These are phyloP conservation scores for Mycena galericulata DNA, from an alignment of 768 basidiomycete genomes.

Conservation along the genomic window DNA sequence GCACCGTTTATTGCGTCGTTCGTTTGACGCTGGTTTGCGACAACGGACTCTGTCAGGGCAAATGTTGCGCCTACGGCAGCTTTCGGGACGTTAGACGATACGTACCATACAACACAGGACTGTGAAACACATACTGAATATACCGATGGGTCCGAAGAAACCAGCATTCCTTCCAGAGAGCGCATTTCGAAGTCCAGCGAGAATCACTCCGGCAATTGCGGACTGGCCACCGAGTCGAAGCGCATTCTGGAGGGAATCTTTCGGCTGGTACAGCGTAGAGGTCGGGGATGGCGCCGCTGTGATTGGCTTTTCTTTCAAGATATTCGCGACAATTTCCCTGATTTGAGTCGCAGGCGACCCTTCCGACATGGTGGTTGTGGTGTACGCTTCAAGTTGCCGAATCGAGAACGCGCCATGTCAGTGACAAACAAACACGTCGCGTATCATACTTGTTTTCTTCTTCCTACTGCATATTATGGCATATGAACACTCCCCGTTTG, in stretches of 20 bases:
- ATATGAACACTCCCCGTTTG: no score
- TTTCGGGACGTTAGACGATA: conserved; percentile 45
- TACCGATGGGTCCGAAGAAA: conserved; percentile 89
- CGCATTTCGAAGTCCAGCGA: conserved; percentile 88
- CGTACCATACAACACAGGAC: not conserved
- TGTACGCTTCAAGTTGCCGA: not conserved
- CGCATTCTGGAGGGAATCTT: conserved; percentile 18
- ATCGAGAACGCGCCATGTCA: no score
- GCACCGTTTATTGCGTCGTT: conserved; percentile 88
- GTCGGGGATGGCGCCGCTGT: not conserved
- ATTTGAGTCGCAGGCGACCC: conserved; percentile 11
- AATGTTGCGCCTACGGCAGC: conserved; percentile 93
- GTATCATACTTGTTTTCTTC: no score
- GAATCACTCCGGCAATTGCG: conserved; percentile 41
- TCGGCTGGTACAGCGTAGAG: conserved; percentile 4
- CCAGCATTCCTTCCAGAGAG: conserved; percentile 83
- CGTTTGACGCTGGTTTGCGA: conserved; percentile 84
- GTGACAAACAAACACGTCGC: no score
- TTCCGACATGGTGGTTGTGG: conserved; percentile 9
- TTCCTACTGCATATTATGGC: no score
- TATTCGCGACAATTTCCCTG: not conserved
- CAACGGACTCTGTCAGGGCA: conserved; percentile 81
- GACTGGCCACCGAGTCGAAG: conserved; percentile 27
- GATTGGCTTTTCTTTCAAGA: not conserved
- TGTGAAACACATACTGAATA: conserved; percentile 78